Percentiles rank a stretch among this genome's conserved stretches.
phyloP scores from a whole-genome alignment of 768 basidiomycete genomes.

The Agaricus blazei region DNA sequence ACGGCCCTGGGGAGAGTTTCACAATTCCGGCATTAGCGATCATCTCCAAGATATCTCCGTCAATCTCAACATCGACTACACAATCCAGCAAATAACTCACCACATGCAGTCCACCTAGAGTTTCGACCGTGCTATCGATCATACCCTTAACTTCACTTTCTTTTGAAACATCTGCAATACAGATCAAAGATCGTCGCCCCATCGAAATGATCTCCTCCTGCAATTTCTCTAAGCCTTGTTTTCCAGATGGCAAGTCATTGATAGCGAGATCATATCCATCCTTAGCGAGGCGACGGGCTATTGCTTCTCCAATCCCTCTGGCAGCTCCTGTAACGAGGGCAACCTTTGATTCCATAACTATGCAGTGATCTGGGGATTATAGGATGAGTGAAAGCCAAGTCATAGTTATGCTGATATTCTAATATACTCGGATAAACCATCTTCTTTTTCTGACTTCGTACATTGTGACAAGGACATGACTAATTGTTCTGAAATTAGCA shows the following conservation, averaged over 20 bases:
- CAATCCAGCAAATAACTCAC: slow-evolving; percentile 8
- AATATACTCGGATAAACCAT: no score
- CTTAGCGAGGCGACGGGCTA: slow-evolving; percentile 36
- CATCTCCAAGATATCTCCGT: not conserved
- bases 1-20: not conserved
- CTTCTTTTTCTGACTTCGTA: no score
- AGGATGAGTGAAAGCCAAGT: not conserved
- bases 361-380: not conserved
- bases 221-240: slow-evolving; percentile 12
- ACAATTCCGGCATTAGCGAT: slow-evolving; percentile 11
- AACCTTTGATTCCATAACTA: slow-evolving; percentile 13
- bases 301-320: slow-evolving; percentile 42
- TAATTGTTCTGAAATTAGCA: no score
- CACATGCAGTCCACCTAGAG: slow-evolving; percentile 18
- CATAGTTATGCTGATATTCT: no score
- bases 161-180: slow-evolving; percentile 14
- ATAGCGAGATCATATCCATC: slow-evolving; percentile 41
- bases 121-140: slow-evolving; percentile 12
- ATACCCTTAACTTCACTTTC: slow-evolving; percentile 17
- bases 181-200: slow-evolving; percentile 11
- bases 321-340: slow-evolving; percentile 41
- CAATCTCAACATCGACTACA: not conserved
- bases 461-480: no score
- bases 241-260: slow-evolving; percentile 26
- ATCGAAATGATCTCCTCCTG: slow-evolving; percentile 10